Evolutionary conservation across 2,329 filamentous ascomycete species (phyloP), one percentile per base, ranked within the genome.

Genomic region (Fusarium sp.): DNA sequence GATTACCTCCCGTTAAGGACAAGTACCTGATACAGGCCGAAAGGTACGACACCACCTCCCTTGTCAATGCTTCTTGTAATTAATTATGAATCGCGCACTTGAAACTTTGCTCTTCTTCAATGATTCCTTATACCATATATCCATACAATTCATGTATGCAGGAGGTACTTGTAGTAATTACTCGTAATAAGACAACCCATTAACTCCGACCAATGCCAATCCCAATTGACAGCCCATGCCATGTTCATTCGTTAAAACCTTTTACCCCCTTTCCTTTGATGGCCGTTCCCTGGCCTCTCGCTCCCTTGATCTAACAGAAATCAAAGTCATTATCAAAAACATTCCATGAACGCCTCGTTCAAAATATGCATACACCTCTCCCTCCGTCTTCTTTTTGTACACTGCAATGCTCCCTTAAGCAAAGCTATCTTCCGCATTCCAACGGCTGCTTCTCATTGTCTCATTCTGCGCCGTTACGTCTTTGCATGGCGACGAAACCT

Each of bases 361-460:
- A 70, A 57, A 55, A 71, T 64, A 71, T 74, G 64, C 72, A 69
- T 64, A 58, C 52, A 68, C 38, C 46, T 58, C 48, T 58, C 65
- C 55, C 51, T 52, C 52, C n/a, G 24, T 49, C 61, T 68, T 25
- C 43, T 54, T 56, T 64, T 59, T 44, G 34, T 67, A 61, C 62
- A 62, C 46, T 62, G 55, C 44, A 34, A 49, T 64, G 16, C 60
- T 57, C 34, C 58, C 41, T 81, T 73, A 82, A 24, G 81, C 82
- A 78, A 84, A 84, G 64, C 80, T 83, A 72, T 84, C 80, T 65
- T 83, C 81, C 32, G 77, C 80, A 56, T 76, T 76, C 82, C 82
- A 82, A 51, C 77, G 76, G 38, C 78, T 76, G 40, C 78, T 79
- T 59, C 75, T 75, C 45, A 76, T 32, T 30, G 65, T 58, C 53